Percentiles rank a stretch among this genome's conserved stretches.
phyloP scores from a whole-genome alignment of 441 rosid genomes.

The Pelargonium australe region DNA sequence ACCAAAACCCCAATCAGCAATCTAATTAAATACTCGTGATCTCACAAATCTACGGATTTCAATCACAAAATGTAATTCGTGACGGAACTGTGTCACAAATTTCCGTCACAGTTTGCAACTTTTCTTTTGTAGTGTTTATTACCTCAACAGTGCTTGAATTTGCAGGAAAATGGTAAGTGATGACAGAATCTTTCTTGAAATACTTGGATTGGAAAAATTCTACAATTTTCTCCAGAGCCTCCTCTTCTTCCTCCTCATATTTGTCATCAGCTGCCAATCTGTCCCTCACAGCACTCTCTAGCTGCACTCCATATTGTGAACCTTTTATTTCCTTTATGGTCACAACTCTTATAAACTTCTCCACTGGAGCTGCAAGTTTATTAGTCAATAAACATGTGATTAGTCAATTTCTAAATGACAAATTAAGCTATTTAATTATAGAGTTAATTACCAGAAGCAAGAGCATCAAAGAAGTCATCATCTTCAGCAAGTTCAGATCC shows the following conservation, averaged over 20 bases:
- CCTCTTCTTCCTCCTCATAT: slow-evolving; percentile 90
- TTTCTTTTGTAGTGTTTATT: too few species aligned
- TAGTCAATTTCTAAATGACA: too few species aligned
- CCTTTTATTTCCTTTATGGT: slow-evolving; percentile 87
- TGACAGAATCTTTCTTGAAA: slow-evolving; percentile 55
- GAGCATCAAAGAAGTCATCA: slow-evolving; percentile 74
- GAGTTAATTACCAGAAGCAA: slow-evolving; percentile 42
- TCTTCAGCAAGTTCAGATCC: slow-evolving; percentile 48
- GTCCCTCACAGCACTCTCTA: slow-evolving; percentile 66
- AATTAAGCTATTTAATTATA: not conserved
- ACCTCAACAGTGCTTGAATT: slow-evolving; percentile 49
- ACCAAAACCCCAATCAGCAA: not conserved
- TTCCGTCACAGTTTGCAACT: too few species aligned
- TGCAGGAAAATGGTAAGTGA: slow-evolving; percentile 65
- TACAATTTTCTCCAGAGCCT: slow-evolving; percentile 61
- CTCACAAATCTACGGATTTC: too few species aligned
- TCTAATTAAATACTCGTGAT: too few species aligned
- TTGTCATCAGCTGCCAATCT: slow-evolving; percentile 64
- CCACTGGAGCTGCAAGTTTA: slow-evolving; percentile 46
- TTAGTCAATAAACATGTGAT: too few species aligned
- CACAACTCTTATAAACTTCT: slow-evolving; percentile 66
- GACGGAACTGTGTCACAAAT: too few species aligned
- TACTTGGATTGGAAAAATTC: slow-evolving; percentile 81
- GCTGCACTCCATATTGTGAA: slow-evolving; percentile 70
- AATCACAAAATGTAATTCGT: too few species aligned